Conservation (phyloP, 495 filamentous ascomycete species). For the Paragyromitra xinjiangensis region DNA sequence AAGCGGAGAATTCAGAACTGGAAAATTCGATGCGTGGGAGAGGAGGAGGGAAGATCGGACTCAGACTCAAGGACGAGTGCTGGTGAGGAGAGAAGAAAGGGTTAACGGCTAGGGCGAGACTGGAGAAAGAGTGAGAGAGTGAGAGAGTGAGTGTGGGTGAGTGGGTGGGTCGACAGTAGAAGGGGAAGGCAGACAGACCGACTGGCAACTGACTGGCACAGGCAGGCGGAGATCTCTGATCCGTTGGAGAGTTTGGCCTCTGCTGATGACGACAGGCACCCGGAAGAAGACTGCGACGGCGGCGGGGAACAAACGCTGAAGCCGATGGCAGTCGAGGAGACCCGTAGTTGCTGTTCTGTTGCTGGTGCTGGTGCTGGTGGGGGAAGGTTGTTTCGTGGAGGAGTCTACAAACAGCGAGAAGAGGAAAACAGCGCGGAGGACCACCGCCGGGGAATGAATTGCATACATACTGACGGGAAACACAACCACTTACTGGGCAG, state of each 20-base stretch:
- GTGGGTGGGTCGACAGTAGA: not conserved
- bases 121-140: conserved; percentile 17
- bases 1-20: conserved; percentile 33
- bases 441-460: conserved; percentile 12
- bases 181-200: conserved; percentile 13
- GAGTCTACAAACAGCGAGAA: conserved; percentile 39
- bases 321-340: conserved; percentile 29
- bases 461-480: conserved; percentile 21
- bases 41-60: not conserved
- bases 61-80: conserved; percentile 2
- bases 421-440: conserved; percentile 45
- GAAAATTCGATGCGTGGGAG: not conserved
- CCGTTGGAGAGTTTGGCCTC: conserved; percentile 45
- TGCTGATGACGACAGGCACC: conserved; percentile 19
- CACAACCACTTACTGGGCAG: conserved; percentile 28
- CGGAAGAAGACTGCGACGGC: conserved; percentile 24
- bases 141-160: conserved; percentile 9
- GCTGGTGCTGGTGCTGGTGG: conserved; percentile 35
- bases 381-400: conserved; percentile 48
- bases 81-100: conserved; percentile 7
- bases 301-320: conserved; percentile 18
- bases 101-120: conserved; percentile 2
- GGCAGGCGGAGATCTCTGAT: conserved; percentile 31
- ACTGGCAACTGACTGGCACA: not conserved
- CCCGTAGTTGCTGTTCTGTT: conserved; percentile 28